Base-by-base conservation (phyloP, 2,329 filamentous ascomycete species). In the Macrophomina tecta region DNA sequence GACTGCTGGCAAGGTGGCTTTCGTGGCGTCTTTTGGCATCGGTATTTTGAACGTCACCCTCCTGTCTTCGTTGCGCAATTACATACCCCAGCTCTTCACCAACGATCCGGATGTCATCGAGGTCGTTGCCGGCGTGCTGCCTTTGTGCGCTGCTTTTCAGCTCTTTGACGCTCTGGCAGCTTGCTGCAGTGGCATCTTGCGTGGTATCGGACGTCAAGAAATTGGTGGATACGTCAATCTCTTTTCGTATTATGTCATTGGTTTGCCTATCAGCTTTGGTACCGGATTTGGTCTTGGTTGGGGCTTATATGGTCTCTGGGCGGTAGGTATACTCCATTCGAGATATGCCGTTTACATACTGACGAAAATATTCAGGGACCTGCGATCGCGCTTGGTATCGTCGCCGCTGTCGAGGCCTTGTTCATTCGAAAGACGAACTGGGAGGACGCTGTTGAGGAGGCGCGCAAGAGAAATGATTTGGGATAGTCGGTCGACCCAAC, bases 141-240 rank as follows among this genome's bases (percentile, higher is more conserved):
- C 93, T 0, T 81, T 97, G 2, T 92, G 92, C 68, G 93, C 94
- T 0, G 86, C 92, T 1, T 96, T 97, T 84, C 94, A 98, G 77
- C 85, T 97, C 30, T 94, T 96, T 72, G 94, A 99, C 77, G 89
- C 91, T 1, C 77, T 97, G 18, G 88, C 91, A 0, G 87, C 91
- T 3, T 90, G 90, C 46, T 93, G 91, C 67, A 94, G 95, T 73
- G 94, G 94, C 34, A 84, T 97, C 46, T 84, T 98, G 34, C 87
- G 95, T 49, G 94, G 94, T 12, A 86, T 98, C 16, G 95, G 95
- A 2, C 88, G 91, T 67, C 94, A 98, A 78, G 89, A 93, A 70
- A 89, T 98, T 66, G 94, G 94, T 12, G 94, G 94, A 0, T 97
- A 94, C 72, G 89, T 94, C 7, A 96, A 95, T 73, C 80, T 98